Evolutionary conservation across 805 yeast species (phyloP).

Genomic region (Ogataea saltuana): DNA sequence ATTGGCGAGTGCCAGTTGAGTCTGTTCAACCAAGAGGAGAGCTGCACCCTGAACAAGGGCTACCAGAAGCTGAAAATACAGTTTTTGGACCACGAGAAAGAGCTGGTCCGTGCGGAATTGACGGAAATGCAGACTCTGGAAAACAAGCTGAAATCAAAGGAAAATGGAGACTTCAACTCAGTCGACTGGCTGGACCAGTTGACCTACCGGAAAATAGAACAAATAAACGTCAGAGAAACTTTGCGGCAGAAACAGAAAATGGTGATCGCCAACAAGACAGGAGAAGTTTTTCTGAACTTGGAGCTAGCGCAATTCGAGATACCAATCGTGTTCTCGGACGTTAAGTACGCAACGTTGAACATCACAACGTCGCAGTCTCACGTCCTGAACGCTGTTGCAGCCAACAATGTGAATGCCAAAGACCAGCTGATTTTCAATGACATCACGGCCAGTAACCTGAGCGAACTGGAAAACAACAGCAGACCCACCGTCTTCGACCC

Average conservation of each 20-base stretch:
- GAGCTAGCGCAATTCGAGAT: conserved; percentile 68
- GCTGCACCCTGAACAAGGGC: conserved; percentile 69
- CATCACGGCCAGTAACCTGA: conserved; percentile 26
- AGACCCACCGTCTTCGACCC: conserved; percentile 58
- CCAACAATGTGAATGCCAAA: conserved; percentile 20
- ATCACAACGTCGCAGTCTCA: conserved; percentile 31
- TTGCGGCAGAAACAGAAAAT: conserved; percentile 13
- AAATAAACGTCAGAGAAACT: conserved; percentile 29
- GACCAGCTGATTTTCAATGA: conserved; percentile 27
- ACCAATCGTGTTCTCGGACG: conserved; percentile 71
- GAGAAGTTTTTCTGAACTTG: conserved; percentile 32
- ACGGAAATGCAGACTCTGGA: conserved; percentile 49
- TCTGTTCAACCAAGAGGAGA: conserved; percentile 48
- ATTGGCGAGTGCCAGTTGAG: conserved; percentile 64
- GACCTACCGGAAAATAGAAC: conserved; percentile 56
- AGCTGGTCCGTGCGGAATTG: conserved; percentile 27
- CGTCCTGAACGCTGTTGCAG: conserved; percentile 18
- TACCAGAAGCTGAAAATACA: conserved; percentile 54
- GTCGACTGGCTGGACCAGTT: conserved; percentile 76
- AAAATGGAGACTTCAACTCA: conserved; percentile 61
- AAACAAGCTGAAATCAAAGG: conserved; percentile 57
- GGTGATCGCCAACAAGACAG: conserved; percentile 15
- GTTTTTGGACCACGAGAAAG: conserved; percentile 11
- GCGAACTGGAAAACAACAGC: conserved; percentile 9
- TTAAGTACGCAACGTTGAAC: conserved; percentile 40